Percentiles rank a stretch among this genome's conserved stretches.
Conservation (phyloP, 208 protist species). For the Trypanosoma congolense region DNA sequence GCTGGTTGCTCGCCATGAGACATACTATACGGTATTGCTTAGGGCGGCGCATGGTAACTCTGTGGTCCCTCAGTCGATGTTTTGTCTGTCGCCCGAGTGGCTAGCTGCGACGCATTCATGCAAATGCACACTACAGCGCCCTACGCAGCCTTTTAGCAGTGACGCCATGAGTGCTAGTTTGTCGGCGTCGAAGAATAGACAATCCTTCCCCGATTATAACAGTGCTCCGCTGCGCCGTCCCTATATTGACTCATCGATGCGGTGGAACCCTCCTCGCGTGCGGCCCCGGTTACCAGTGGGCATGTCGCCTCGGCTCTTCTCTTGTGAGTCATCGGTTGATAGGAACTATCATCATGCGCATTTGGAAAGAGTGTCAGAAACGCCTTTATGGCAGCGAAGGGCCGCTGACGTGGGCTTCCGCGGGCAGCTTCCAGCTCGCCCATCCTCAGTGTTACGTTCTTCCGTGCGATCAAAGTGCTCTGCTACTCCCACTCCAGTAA, state of each 20-base stretch:
- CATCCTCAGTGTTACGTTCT: not conserved
- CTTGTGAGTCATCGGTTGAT: conserved; percentile 5
- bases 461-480: not conserved
- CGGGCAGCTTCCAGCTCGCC: not conserved
- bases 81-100: not conserved
- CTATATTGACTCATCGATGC: not conserved
- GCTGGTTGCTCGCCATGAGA: conserved; percentile 10
- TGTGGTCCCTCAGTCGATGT: not conserved
- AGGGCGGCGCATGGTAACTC: conserved; percentile 13
- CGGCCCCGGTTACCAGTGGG: not conserved
- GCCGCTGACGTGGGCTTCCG: not conserved
- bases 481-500: not conserved
- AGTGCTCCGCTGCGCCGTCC: not conserved
- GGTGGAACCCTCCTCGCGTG: conserved; percentile 11
- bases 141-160: not conserved
- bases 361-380: not conserved
- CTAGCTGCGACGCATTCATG: not conserved
- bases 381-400: not conserved
- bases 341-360: not conserved
- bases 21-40: conserved; percentile 20
- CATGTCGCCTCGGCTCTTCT: not conserved
- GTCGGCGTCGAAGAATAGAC: not conserved
- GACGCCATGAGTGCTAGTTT: not conserved
- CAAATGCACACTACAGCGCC: not conserved
- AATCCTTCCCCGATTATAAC: conserved; percentile 1